phyloP scores from a whole-genome alignment of 2,329 filamentous ascomycete genomes.

The Clonostachys chloroleuca region DNA sequence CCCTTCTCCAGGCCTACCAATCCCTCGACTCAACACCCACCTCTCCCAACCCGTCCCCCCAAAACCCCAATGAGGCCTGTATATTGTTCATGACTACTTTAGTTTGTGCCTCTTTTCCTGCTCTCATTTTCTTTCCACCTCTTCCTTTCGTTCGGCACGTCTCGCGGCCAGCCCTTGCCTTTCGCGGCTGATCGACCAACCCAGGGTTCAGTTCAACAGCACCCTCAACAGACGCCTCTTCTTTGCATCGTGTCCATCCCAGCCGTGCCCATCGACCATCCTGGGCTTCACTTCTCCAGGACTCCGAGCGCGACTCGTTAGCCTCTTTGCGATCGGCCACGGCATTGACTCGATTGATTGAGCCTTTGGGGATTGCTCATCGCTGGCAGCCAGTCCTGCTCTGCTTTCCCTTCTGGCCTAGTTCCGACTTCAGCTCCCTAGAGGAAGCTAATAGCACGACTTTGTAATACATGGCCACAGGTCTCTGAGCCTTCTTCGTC shows the following conservation, averaged over 20 bases:
- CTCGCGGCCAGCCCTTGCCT: background rate
- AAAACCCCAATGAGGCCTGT: slow-evolving; percentile 24
- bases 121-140: slow-evolving; percentile 3
- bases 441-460: too few relatives aligned
- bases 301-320: background rate
- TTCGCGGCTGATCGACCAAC: too few relatives aligned
- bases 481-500: too few relatives aligned
- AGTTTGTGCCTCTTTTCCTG: slow-evolving; percentile 17
- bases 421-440: too few relatives aligned
- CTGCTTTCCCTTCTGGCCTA: too few relatives aligned
- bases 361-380: too few relatives aligned
- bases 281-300: background rate
- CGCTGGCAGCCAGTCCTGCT: too few relatives aligned
- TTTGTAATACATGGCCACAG: too few relatives aligned
- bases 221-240: background rate
- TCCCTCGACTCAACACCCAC: background rate
- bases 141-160: background rate
- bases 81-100: slow-evolving; percentile 17
- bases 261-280: background rate
- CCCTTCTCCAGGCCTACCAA: slow-evolving; percentile 13
- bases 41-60: background rate
- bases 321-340: background rate
- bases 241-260: background rate
- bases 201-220: background rate
- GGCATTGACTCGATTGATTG: too few relatives aligned